Evolutionary conservation across 2,329 filamentous ascomycete genomes (phyloP).

Genomic region (Coniochaeta sp.): DNA sequence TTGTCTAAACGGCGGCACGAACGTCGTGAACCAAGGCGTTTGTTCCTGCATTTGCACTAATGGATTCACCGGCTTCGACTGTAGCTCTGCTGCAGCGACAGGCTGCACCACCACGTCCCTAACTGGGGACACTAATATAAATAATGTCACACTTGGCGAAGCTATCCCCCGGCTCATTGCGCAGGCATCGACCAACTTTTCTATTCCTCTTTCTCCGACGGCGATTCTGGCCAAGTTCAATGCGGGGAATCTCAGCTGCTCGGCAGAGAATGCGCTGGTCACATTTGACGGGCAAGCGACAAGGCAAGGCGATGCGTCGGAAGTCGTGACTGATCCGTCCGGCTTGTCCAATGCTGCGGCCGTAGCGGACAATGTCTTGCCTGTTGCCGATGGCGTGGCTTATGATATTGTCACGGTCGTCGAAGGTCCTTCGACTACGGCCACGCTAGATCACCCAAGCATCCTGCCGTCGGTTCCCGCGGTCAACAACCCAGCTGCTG

Average conservation of each 20-base stretch:
- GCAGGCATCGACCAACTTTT: conserved; percentile 59
- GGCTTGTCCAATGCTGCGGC: background rate
- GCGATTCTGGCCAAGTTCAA: conserved; percentile 72
- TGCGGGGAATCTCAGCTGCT: conserved; percentile 67
- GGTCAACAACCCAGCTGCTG: background rate
- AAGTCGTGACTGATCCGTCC: conserved; percentile 15
- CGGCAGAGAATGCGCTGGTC: conserved; percentile 78
- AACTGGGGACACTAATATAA: conserved; percentile 29
- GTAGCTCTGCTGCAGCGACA: conserved; percentile 35
- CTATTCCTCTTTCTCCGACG: conserved; percentile 63
- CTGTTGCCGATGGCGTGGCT: background rate
- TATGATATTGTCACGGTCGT: background rate
- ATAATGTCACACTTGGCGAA: conserved; percentile 72
- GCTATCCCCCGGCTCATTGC: conserved; percentile 69
- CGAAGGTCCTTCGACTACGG: background rate
- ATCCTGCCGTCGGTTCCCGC: conserved; percentile 2
- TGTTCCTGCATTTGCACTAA: conserved; percentile 88
- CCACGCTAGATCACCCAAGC: background rate
- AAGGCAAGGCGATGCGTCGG: conserved; percentile 21
- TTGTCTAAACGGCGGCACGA: conserved; percentile 77
- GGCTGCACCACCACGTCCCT: conserved; percentile 48
- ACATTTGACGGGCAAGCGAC: conserved; percentile 61
- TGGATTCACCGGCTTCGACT: conserved; percentile 64
- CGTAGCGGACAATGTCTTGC: background rate
- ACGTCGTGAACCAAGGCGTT: conserved; percentile 55